Evolutionary conservation across 208 protist species (phyloP).

Genomic region (Trypanosoma conorhini): DNA sequence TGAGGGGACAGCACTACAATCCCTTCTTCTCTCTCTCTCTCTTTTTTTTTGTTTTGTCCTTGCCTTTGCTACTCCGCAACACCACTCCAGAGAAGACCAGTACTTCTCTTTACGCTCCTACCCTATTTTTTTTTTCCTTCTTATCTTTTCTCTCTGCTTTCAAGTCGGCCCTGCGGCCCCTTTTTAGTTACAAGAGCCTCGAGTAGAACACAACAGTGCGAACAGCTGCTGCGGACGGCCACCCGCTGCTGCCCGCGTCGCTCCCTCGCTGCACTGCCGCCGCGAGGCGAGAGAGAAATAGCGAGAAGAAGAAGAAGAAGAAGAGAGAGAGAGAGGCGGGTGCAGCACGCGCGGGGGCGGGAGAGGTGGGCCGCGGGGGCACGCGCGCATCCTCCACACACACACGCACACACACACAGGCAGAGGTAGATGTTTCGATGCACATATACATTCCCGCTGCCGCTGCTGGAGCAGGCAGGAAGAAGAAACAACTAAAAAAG

Average conservation of each 20-base stretch:
- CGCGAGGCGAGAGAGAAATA: background rate
- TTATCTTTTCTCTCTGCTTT: too few relatives aligned
- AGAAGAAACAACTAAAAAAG: too few relatives aligned
- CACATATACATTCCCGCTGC: too few relatives aligned
- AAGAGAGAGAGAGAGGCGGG: background rate
- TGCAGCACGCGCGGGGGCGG: too few relatives aligned
- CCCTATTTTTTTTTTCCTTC: too few relatives aligned
- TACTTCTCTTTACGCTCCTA: too few relatives aligned
- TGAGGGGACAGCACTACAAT: background rate
- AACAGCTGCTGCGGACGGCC: background rate
- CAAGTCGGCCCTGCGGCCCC: too few relatives aligned
- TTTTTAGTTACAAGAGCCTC: background rate
- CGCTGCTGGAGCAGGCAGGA: too few relatives aligned
- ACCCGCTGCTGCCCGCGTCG: background rate
- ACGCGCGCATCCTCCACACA: too few relatives aligned
- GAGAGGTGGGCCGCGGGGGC: too few relatives aligned
- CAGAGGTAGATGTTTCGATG: too few relatives aligned
- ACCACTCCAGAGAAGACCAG: background rate
- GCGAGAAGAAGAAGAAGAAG: background rate
- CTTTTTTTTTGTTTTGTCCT: constrained; percentile 7
- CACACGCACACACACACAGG: too few relatives aligned
- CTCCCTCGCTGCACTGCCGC: background rate
- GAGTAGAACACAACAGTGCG: background rate
- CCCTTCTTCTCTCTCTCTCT: constrained; percentile 25
- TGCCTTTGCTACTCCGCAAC: background rate